Percentiles rank a stretch among this genome's conserved stretches.
These are phyloP conservation scores for Fusarium beomiforme DNA, from an alignment of 2,329 filamentous ascomycete genomes.

Conservation along the genomic window DNA sequence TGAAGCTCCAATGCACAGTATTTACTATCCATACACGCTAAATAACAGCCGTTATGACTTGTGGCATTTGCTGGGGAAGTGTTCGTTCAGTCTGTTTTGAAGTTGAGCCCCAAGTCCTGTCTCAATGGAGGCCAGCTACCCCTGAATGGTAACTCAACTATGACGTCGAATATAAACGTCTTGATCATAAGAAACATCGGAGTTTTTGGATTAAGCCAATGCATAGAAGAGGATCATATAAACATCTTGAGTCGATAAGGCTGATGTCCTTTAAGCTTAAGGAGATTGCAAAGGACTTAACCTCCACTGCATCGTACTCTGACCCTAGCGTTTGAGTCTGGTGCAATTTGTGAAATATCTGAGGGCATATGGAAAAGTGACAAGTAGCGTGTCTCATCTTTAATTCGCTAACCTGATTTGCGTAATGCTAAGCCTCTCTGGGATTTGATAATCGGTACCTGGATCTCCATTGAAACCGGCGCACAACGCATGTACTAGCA, in stretches of 20 bases:
- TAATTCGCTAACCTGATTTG: slow-evolving; percentile 27
- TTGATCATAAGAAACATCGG: background rate
- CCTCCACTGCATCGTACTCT: slow-evolving; percentile 2
- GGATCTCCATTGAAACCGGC: background rate
- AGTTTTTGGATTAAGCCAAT: background rate
- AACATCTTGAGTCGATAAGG: slow-evolving; percentile 11
- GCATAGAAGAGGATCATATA: background rate
- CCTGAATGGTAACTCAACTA: background rate
- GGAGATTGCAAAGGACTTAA: slow-evolving; percentile 15
- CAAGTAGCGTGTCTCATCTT: slow-evolving; percentile 34
- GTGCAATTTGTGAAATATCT: slow-evolving; percentile 1
- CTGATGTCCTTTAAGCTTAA: slow-evolving; percentile 9
- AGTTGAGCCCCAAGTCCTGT: background rate
- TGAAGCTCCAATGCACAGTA: background rate
- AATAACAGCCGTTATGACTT: background rate
- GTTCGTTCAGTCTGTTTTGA: background rate
- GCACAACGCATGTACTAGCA: slow-evolving; percentile 1
- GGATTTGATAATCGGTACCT: slow-evolving; percentile 18
- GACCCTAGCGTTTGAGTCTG: slow-evolving; percentile 9
- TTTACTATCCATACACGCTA: background rate
- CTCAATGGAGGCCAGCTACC: background rate
- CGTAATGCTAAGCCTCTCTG: slow-evolving; percentile 18
- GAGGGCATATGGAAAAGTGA: slow-evolving; percentile 10
- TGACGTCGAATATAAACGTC: slow-evolving; percentile 7
- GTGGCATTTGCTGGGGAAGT: background rate